Base-by-base conservation (phyloP, 805 yeast species). In the Teunomyces atbi region DNA sequence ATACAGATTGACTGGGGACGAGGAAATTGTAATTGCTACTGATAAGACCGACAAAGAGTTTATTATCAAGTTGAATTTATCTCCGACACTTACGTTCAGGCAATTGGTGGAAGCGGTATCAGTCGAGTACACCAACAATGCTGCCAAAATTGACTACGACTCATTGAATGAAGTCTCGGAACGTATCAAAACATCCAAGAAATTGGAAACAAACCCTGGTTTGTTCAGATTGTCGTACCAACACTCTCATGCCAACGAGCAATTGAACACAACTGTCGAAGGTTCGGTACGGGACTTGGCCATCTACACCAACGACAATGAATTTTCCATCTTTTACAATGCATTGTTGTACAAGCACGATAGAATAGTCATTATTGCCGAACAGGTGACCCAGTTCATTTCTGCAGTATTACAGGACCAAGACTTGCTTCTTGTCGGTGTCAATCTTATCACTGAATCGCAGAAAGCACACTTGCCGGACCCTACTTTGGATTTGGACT, bases 1-100 rank as follows among this genome's bases (percentile, higher is more conserved):
- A 32, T 84, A 79, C 65, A 76, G 98, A 60, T 71, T 89, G 40
- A 86, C 97, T 2, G 98, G 97, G 19, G 98, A 92, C 62, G 97
- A 92, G 54, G 97, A 92, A 58, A 83, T 94, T 42, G 83, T 86
- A n/a, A 69, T 92, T 50, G 90, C 91, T n/a, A 82, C 90, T 0
- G 82, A 84, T 54, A 49, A 51, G 12, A 46, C 57, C 8, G 62
- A 60, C 12, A 67, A 70, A 43, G 81, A 81, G 21, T 78, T 83
- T 53, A 82, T 88, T 13, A 61, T 89, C 21, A 76, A 96, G 58
- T 69, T 86, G 38, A 71, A 70, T 28, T 69, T 89, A 49, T 77
- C 79, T 43, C 81, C 87, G 28, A 65, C 70, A 6, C 60, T 72
- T 59, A 59, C 82, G 0, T 87, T 90, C 55, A 48, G 55, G 1